Evolutionary conservation across 805 yeast genomes (phyloP), one percentile per base, ranked within the genome.

Genomic region (Candida pseudoglaebosa): DNA sequence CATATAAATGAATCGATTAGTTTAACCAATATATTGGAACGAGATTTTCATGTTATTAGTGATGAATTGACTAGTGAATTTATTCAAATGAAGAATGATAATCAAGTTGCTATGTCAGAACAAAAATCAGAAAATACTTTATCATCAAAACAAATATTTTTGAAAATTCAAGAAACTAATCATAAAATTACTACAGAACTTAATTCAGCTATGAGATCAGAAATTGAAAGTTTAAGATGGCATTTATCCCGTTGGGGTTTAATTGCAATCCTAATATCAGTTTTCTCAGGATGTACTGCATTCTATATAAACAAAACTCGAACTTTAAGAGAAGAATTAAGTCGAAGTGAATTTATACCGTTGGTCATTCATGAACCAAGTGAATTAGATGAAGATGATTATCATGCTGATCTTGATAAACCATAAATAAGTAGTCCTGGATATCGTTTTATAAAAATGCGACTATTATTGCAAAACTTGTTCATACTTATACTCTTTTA

Each of bases 211-310:
- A 75, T 89, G 56, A 78, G 87, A 54, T 82, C 93, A 0, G 93
- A 88, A 40, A 85, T 88, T 41, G 99, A 91, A 61, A 78, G 82
- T 42, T 70, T 91, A 44, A 72, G 98, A 50, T 91, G 99, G 99
- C 88, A 87, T 53, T 78, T 91, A 32, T 89, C 96, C 1, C 71
- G 96, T 40, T 77, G 93, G 57, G 97, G 97, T 7, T 66, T 93
- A 24, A 69, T 85, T 32, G 86, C 93, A 2, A 81, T 89, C 24
- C 60, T 84, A 16, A 67, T 80, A 1, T 70, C 83, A 45, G 85
- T 85, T 1, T 75, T 78, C 39, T 69, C 78, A 17, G 70, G 66
- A 2, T 66, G 70, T 45, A 56, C 65, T 16, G 70, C 81, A 4
- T 71, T 85, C 59, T 75, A 79, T 47, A 77, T 80, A 17, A 39